Percentiles rank a stretch among this genome's conserved stretches.
These are phyloP conservation scores for Hypoxylon fuscum DNA, from an alignment of 495 filamentous ascomycete species.

Conservation along the genomic window DNA sequence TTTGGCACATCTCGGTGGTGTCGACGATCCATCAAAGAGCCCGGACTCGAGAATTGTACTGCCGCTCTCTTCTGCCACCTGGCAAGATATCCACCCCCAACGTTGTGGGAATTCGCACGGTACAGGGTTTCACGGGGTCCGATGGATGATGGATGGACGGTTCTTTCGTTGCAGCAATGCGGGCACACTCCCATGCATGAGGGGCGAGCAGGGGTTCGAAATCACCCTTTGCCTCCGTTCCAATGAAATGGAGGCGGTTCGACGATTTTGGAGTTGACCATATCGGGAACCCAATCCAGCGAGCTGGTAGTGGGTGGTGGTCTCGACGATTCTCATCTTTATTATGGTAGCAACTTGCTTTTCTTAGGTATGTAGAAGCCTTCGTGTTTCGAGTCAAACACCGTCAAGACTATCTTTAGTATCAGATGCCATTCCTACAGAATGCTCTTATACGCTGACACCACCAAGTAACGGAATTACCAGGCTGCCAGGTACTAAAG, in stretches of 20 bases:
- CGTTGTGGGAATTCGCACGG: constrained; percentile 26
- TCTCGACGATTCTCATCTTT: constrained; percentile 36
- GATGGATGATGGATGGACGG: constrained; percentile 30
- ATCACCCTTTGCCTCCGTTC: constrained; percentile 38
- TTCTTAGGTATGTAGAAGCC: constrained; percentile 8
- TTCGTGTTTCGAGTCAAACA: constrained; percentile 21
- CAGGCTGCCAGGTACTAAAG: constrained; percentile 10
- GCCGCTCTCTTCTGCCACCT: constrained; percentile 27
- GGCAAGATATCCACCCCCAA: constrained; percentile 24
- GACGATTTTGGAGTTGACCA: constrained; percentile 43
- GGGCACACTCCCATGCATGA: constrained; percentile 38
- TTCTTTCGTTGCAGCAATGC: constrained; percentile 36
- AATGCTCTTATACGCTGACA: constrained; percentile 9
- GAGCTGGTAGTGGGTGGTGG: constrained; percentile 33
- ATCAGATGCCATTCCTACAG: constrained; percentile 17
- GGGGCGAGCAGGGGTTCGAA: constrained; percentile 27
- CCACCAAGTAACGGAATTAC: constrained; percentile 10
- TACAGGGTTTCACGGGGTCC: constrained; percentile 23
- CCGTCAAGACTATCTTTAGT: constrained; percentile 31
- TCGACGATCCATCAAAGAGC: constrained; percentile 3
- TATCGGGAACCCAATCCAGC: constrained; percentile 44
- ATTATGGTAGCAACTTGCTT: constrained; percentile 21
- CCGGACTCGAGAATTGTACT: constrained; percentile 3
- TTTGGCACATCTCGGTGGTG: constrained; percentile 12
- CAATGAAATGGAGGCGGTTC: constrained; percentile 40